These are phyloP conservation scores for Capsella rubella DNA, from an alignment of 441 rosid genomes.

Conservation along the genomic window DNA sequence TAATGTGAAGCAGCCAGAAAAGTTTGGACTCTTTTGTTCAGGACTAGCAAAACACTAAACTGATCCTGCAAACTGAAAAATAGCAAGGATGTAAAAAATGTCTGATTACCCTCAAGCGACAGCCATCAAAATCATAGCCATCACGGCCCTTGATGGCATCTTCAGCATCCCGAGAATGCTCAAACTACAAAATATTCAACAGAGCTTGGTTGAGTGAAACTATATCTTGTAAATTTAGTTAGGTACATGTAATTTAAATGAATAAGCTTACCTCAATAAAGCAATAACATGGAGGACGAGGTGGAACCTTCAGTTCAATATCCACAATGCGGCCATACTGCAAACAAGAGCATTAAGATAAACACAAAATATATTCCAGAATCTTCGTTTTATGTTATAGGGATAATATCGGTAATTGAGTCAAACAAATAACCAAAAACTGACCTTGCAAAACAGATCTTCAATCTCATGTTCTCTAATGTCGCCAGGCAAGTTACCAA, in stretches of 20 bases:
- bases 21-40: neutral
- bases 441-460: slow-evolving; percentile 93
- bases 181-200: slow-evolving; percentile 61
- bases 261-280: slow-evolving; percentile 78
- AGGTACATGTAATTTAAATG: neutral
- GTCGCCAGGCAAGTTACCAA: slow-evolving; percentile 93
- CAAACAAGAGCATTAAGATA: slow-evolving; percentile 25
- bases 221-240: slow-evolving; percentile 5
- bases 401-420: neutral
- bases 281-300: slow-evolving; percentile 93
- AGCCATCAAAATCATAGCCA: slow-evolving; percentile 94
- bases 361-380: neutral
- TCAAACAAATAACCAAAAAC: slow-evolving; percentile 29
- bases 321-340: slow-evolving; percentile 93
- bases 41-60: neutral
- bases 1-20: slow-evolving; percentile 25
- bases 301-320: slow-evolving; percentile 92
- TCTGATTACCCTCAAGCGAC: slow-evolving; percentile 77
- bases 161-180: slow-evolving; percentile 86
- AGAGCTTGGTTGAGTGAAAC: slow-evolving; percentile 18
- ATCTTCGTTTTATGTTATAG: neutral
- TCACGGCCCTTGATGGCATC: slow-evolving; percentile 95
- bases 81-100: slow-evolving; percentile 17
- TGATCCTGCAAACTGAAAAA: neutral
- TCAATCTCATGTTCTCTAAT: slow-evolving; percentile 88